Evolutionary conservation across 1,284 basidiomycete species (phyloP).

Genomic region (Boletus mariae): DNA sequence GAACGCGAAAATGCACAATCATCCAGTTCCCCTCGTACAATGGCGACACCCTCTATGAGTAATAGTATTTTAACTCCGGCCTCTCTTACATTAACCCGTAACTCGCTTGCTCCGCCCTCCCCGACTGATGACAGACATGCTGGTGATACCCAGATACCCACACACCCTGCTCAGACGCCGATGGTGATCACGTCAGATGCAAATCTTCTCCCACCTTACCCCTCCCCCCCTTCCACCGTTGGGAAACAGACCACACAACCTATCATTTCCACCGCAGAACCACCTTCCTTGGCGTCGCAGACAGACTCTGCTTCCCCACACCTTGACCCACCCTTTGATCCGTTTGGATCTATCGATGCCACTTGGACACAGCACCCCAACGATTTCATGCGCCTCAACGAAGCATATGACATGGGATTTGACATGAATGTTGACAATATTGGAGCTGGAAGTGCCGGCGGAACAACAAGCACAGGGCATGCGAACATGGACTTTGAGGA

Average conservation of each 20-base stretch:
- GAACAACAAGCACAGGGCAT: conserved; percentile 27
- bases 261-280: background rate
- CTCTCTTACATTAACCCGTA: conserved; percentile 6
- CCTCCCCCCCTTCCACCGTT: conserved; percentile 52
- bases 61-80: conserved; percentile 15
- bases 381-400: conserved; percentile 44
- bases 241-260: conserved; percentile 26
- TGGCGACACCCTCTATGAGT: conserved; percentile 26
- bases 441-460: conserved; percentile 29
- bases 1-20: conserved; percentile 54
- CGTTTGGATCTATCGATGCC: conserved; percentile 40
- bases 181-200: conserved; percentile 16
- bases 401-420: conserved; percentile 44
- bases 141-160: conserved; percentile 15
- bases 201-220: conserved; percentile 39
- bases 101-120: conserved; percentile 17
- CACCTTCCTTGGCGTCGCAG: conserved; percentile 9
- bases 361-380: conserved; percentile 41
- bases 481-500: conserved; percentile 54
- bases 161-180: conserved; percentile 12
- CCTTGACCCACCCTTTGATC: conserved; percentile 28
- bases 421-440: conserved; percentile 44
- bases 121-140: conserved; percentile 21
- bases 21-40: conserved; percentile 35
- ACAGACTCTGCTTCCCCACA: conserved; percentile 17